Percentiles rank a stretch among this genome's conserved stretches.
Evolutionary conservation across 202 grass and related monocot species (phyloP).

Genomic region (Zizania palustris): DNA sequence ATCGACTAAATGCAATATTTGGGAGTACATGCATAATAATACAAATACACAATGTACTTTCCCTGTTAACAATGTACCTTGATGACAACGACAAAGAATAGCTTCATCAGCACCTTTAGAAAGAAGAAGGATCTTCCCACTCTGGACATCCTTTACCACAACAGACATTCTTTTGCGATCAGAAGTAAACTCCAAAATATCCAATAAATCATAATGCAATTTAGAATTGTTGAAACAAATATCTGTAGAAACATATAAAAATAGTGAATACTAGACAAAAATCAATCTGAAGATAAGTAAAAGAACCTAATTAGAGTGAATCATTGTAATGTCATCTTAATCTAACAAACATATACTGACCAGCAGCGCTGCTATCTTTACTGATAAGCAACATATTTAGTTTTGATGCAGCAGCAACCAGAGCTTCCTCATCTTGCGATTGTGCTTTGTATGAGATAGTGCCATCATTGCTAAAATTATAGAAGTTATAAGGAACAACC

Average conservation of each 20-base stretch:
- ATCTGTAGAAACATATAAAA: conserved; percentile 52
- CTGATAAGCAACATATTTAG: conserved; percentile 80
- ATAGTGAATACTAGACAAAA: conserved; percentile 1
- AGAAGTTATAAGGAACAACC: conserved; percentile 40
- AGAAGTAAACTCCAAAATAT: conserved; percentile 93
- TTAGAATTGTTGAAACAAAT: conserved; percentile 64
- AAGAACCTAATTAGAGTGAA: conserved; percentile 17
- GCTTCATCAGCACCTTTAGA: conserved; percentile 95
- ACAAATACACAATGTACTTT: conserved; percentile 12
- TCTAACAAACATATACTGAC: conserved; percentile 45
- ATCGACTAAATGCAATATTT: neutral
- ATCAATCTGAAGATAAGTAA: neutral
- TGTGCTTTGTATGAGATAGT: conserved; percentile 83
- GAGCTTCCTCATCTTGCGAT: conserved; percentile 95
- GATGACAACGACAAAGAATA: conserved; percentile 58
- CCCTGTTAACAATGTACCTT: conserved; percentile 58
- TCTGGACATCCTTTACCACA: conserved; percentile 62
- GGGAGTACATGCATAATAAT: conserved; percentile 7
- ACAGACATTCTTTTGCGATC: conserved; percentile 96
- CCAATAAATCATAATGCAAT: conserved; percentile 69
- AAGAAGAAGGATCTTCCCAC: conserved; percentile 72
- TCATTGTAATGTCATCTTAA: conserved; percentile 27
- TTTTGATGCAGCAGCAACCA: conserved; percentile 73
- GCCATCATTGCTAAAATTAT: conserved; percentile 55
- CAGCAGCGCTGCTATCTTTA: conserved; percentile 65